Base-by-base conservation (phyloP, 805 yeast species). In the Myxozyma neglecta region DNA sequence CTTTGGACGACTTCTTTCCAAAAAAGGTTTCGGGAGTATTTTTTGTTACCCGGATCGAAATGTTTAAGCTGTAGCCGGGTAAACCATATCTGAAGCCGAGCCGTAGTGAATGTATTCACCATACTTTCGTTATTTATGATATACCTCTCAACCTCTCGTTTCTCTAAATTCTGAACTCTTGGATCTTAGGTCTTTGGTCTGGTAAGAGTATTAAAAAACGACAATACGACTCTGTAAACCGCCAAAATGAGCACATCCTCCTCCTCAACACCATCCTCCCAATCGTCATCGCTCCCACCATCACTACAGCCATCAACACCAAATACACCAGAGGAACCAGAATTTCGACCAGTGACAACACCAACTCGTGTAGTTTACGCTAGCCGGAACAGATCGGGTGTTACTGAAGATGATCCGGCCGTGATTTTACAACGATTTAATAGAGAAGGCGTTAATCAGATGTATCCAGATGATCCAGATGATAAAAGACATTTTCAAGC, bases 381-480 rank as follows among this genome's bases (percentile, higher is more conserved):
- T 34, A 32, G 37, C n/a, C 20, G 32, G 14, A 35, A 6, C 13
- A 57, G 37, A 10, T n/a, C 16, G 8, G 34, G 18, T 11, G 50
- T 18, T 18, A 35, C 5, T 1, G 59, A 43, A n/a, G 59, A 55
- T 5, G 56, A 55, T 32, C 47, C 63, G 9, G 57, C n/a, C 3
- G 50, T n/a, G 13, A 44, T 62, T 40, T 8, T 47, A 36, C 18
- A 45, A 37, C 61, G 66, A 18, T 63, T 60, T 46, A 59, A 63
- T 9, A 40, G 53, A 1, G 55, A 39, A 40, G 58, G 63, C 16
- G 53, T 39, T 10, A 57, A 78, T 72, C 85, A 85, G 71, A 87
- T 84, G 70, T 90, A 88, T 70, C 98, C 98, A 0, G 99, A 94
- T 67, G 85, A 85, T 57, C 98, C 98, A 29, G 85, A 88, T 8